phyloP scores from a whole-genome alignment of 2,329 filamentous ascomycete species.

The Capronia americana region DNA sequence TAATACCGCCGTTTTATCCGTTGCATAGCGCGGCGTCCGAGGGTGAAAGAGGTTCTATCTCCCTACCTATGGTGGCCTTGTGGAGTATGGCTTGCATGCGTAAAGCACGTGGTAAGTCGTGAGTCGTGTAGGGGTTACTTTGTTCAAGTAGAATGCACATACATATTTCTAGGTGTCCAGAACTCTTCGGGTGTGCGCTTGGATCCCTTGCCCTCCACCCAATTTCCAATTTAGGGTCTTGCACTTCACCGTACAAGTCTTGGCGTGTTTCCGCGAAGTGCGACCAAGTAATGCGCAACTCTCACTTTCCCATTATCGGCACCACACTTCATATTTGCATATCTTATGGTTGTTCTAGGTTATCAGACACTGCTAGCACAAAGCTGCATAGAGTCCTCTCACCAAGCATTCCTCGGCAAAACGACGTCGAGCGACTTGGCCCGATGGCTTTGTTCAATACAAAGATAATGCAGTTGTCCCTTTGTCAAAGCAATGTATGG shows the following conservation, averaged over 20 bases:
- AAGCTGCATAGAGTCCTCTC: neutral
- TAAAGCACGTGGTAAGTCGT: neutral
- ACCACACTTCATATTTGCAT: neutral
- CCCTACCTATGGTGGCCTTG: neutral
- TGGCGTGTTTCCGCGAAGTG: neutral
- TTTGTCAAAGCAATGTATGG: neutral
- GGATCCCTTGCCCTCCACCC: neutral
- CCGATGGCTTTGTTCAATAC: neutral
- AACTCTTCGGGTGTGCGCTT: neutral
- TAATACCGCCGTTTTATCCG: slow-evolving; percentile 9
- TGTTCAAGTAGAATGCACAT: neutral
- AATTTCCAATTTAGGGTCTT: neutral
- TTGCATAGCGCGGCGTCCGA: slow-evolving; percentile 32
- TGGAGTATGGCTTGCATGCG: neutral
- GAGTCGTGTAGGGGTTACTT: neutral
- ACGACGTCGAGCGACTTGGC: too few species aligned
- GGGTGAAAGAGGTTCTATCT: neutral
- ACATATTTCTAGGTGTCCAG: neutral
- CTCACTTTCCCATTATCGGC: neutral
- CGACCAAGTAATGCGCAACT: too few species aligned
- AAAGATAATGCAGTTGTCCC: neutral
- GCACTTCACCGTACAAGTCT: neutral
- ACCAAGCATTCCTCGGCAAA: too few species aligned
- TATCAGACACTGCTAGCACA: neutral
- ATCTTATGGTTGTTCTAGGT: neutral